phyloP scores from a whole-genome alignment of 2,329 filamentous ascomycete species.

The Botrytis fragariae region DNA sequence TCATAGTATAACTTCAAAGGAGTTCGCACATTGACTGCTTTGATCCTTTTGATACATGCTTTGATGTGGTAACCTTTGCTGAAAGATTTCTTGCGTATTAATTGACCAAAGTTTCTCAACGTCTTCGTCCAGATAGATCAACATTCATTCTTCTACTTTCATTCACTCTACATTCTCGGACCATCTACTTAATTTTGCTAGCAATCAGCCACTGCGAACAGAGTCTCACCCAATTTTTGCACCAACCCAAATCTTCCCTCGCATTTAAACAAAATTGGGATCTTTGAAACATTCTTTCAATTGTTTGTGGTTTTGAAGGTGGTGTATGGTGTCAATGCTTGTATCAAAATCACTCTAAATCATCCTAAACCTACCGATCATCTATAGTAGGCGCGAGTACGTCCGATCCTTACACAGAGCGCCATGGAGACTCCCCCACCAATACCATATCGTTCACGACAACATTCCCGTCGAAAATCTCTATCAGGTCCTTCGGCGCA shows the following conservation, averaged over 20 bases:
- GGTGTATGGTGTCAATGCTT: slow-evolving; percentile 32
- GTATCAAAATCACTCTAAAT: slow-evolving; percentile 22
- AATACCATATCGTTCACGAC: slow-evolving; percentile 33
- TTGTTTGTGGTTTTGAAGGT: slow-evolving; percentile 26
- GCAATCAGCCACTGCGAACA: background rate
- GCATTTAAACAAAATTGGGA: slow-evolving; percentile 19
- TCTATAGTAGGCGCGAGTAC: slow-evolving; percentile 20
- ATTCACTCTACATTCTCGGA: background rate
- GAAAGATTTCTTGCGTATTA: background rate
- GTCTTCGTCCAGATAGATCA: background rate
- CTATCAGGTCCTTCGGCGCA: slow-evolving; percentile 34
- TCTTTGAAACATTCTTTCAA: slow-evolving; percentile 29
- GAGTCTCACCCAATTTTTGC: slow-evolving; percentile 1
- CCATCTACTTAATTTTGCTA: background rate
- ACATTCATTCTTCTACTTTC: background rate
- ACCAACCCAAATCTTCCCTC: background rate
- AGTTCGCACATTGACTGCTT: slow-evolving; percentile 4
- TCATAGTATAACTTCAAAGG: background rate
- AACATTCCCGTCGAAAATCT: slow-evolving; percentile 35
- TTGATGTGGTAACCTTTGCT: background rate
- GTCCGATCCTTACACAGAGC: slow-evolving; percentile 26
- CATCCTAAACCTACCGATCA: slow-evolving; percentile 22
- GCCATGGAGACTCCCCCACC: slow-evolving; percentile 36
- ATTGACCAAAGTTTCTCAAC: background rate
- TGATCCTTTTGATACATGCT: background rate